Evolutionary conservation across 2,329 filamentous ascomycete genomes (phyloP).

Genomic region (Aaosphaeria arxii): DNA sequence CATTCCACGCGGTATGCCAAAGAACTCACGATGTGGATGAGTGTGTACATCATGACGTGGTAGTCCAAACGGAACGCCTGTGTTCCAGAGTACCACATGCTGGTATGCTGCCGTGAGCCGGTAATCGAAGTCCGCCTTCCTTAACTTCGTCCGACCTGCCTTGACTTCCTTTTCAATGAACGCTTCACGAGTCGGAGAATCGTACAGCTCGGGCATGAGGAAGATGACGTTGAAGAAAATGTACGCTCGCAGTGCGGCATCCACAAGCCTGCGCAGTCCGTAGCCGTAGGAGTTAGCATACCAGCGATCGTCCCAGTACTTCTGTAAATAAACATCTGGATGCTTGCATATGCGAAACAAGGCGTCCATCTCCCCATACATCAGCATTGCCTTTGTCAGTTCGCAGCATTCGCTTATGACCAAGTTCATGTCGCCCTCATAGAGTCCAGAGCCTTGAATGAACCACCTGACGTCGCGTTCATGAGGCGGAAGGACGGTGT

Average conservation of each 20-base stretch:
- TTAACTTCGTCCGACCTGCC: background rate
- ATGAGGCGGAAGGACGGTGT: background rate
- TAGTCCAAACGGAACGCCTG: background rate
- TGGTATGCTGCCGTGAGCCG: conserved; percentile 3
- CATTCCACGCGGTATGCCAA: conserved; percentile 6
- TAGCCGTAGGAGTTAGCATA: background rate
- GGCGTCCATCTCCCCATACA: conserved; percentile 8
- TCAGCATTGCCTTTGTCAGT: conserved; percentile 5
- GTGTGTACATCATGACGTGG: background rate
- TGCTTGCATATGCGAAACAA: conserved; percentile 7
- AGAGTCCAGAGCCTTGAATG: background rate
- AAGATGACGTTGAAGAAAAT: conserved; percentile 9
- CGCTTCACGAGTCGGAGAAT: background rate
- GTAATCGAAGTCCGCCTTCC: conserved; percentile 7
- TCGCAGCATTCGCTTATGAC: background rate
- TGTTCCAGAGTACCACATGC: background rate
- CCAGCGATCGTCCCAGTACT: conserved; percentile 1
- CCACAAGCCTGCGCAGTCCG: conserved; percentile 5
- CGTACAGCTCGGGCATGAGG: conserved; percentile 8
- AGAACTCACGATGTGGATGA: conserved; percentile 10
- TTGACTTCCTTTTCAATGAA: background rate
- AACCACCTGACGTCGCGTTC: background rate
- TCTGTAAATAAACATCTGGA: conserved; percentile 1
- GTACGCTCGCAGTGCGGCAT: conserved; percentile 7
- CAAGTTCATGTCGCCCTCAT: background rate